Conservation (phyloP, 139 green algal species). For the Closterium sp. region DNA sequence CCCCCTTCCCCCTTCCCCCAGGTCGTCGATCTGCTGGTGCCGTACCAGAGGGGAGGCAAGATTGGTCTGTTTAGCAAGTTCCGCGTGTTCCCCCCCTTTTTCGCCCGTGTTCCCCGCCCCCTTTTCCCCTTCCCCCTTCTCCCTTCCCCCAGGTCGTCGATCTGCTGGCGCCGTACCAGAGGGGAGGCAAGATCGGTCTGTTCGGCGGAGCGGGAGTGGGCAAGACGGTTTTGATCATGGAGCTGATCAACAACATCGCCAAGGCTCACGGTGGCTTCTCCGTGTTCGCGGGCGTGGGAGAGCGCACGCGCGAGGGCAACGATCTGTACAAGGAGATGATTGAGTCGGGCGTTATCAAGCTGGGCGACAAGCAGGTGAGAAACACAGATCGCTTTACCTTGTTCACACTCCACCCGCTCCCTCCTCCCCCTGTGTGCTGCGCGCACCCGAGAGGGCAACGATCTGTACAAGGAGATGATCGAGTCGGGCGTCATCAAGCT, state of each 20-base stretch:
- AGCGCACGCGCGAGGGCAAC: slow-evolving; percentile 98
- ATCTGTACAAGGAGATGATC: slow-evolving; percentile 99
- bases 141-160: slow-evolving; percentile 85
- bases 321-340: slow-evolving; percentile 99
- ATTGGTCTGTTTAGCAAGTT: slow-evolving; percentile 97
- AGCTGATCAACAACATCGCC: slow-evolving; percentile 99
- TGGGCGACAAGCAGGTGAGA: slow-evolving; percentile 59
- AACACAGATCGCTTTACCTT: no score
- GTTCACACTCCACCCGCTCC: no score
- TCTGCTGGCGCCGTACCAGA: slow-evolving; percentile 95
- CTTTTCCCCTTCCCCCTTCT: neutral
- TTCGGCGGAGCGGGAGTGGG: slow-evolving; percentile 97
- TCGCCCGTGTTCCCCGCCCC: neutral
- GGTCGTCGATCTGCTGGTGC: slow-evolving; percentile 97
- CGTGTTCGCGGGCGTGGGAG: slow-evolving; percentile 98
- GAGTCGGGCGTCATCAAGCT: slow-evolving; percentile 98
- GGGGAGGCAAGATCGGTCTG: slow-evolving; percentile 98
- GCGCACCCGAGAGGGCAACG: slow-evolving; percentile 97
- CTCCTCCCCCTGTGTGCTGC: no score
- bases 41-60: slow-evolving; percentile 97
- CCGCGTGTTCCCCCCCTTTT: no score
- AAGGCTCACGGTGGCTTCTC: slow-evolving; percentile 99
- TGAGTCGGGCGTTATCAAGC: slow-evolving; percentile 96
- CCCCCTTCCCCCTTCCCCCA: slow-evolving; percentile 58
- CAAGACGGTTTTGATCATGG: slow-evolving; percentile 99